These are phyloP conservation scores for Ceratobasidium sp. DNA, from an alignment of 1,284 basidiomycete species.

Conservation along the genomic window DNA sequence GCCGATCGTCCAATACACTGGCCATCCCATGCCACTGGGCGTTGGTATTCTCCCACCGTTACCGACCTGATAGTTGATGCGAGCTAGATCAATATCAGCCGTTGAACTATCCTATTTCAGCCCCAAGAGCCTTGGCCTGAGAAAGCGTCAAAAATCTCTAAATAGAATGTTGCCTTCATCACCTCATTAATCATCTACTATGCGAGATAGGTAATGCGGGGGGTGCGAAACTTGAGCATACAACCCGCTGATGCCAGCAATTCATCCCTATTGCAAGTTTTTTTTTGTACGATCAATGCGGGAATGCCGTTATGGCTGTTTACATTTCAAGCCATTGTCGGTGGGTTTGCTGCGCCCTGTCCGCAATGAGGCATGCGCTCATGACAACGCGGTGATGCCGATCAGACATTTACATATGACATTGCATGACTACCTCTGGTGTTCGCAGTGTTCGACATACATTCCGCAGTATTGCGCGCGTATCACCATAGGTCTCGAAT, in stretches of 20 bases:
- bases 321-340: not conserved
- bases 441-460: not conserved
- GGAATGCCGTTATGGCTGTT: not conserved
- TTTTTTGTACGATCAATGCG: too few species aligned
- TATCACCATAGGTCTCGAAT: not conserved
- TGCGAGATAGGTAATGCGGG: too few species aligned
- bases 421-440: conserved; percentile 25
- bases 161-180: conserved; percentile 1
- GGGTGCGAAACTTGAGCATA: too few species aligned
- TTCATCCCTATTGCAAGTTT: too few species aligned
- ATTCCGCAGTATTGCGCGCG: conserved; percentile 25
- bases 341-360: not conserved
- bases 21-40: not conserved
- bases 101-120: conserved; percentile 17
- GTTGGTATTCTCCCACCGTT: not conserved
- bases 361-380: conserved; percentile 13
- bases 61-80: conserved; percentile 28
- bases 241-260: too few species aligned
- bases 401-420: conserved; percentile 2
- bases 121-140: conserved; percentile 28
- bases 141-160: conserved; percentile 2
- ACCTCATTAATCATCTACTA: too few species aligned
- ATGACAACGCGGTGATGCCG: conserved; percentile 28
- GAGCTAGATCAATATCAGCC: not conserved
- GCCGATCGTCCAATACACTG: not conserved